Evolutionary conservation across 257 asterid genomes (phyloP), one percentile per base, ranked within the genome.

Genomic region (Hygrophila difformis): DNA sequence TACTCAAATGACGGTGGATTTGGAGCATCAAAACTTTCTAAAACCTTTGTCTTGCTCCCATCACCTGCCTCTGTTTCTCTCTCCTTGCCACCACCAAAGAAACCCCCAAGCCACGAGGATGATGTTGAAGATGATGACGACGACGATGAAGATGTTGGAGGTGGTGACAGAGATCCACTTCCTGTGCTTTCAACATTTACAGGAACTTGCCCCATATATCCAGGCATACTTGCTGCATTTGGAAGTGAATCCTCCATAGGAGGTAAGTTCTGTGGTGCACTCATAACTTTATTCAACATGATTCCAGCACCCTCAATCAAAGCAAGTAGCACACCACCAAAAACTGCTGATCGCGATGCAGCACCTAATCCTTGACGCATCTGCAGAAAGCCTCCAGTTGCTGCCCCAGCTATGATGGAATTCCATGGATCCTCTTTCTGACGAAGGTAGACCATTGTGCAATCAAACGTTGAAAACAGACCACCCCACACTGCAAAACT

Each of bases 21-120:
- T 10, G 96, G 97, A 42, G 96, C 72, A 64, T 89, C 94, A 60
- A 79, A 82, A 74, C 96, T 85, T 78, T 89, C 96, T 75, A 89
- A 62, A 58, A 89, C 85, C 71, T 79, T 67, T 15, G 96, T 70
- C 78, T 79, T 82, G 70, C 78, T 75, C 53, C 87, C 89, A 49
- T 76, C 71, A 47, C 76, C 50, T 4, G 68, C 38, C 29, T 17
- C 41, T 16, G 62, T 39, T 65, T 84, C 94, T 47, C 84, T 87
- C 47, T 77, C 57, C 55, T 77, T 69, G 44, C 68, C 79, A 26
- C 73, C 70, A 10, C 88, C 95, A 55, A 88, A 81, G 12, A 70
- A 16, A 2, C 92, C 95, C 40, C 93, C 94, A 70, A 78, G 72
- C 89, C 95, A 87, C 1, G 93, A 76, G 23, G 78, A 65, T 3